phyloP scores from a whole-genome alignment of 495 filamentous ascomycete genomes.

The Cairneyella variabilis region DNA sequence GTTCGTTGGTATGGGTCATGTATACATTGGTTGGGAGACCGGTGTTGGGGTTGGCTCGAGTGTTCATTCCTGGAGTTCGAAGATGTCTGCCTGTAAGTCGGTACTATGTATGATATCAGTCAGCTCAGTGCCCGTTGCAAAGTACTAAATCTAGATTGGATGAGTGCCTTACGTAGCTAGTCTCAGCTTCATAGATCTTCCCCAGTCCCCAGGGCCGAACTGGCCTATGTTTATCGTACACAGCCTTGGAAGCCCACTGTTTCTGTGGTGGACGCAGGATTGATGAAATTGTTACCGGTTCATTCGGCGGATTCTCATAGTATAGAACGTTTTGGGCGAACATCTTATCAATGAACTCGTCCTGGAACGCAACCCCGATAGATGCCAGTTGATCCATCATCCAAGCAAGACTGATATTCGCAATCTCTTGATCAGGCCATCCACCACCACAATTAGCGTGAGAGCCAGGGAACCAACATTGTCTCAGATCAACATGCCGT shows the following conservation, averaged over 20 bases:
- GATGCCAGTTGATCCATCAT: slow-evolving; percentile 67
- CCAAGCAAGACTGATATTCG: slow-evolving; percentile 66
- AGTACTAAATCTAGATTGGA: no score
- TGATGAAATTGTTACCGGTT: slow-evolving; percentile 11
- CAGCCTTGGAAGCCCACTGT: slow-evolving; percentile 41
- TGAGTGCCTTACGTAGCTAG: slow-evolving; percentile 29
- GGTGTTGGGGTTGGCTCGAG: slow-evolving; percentile 46
- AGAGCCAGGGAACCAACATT: slow-evolving; percentile 70
- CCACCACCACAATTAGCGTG: slow-evolving; percentile 62
- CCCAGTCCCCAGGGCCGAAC: slow-evolving; percentile 58
- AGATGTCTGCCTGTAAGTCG: slow-evolving; percentile 45
- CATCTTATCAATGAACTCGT: slow-evolving; percentile 48
- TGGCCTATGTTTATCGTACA: slow-evolving; percentile 44
- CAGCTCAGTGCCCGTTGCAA: no score
- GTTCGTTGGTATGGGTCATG: slow-evolving; percentile 60
- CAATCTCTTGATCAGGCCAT: slow-evolving; percentile 48
- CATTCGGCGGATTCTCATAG: slow-evolving; percentile 30
- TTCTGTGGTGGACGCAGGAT: slow-evolving; percentile 14
- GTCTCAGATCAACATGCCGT: slow-evolving; percentile 40
- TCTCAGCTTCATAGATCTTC: slow-evolving; percentile 43
- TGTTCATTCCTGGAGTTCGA: slow-evolving; percentile 58
- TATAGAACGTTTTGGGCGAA: slow-evolving; percentile 41
- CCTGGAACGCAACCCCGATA: slow-evolving; percentile 54
- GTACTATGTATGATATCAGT: slow-evolving; percentile 35
- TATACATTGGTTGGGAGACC: slow-evolving; percentile 32